Evolutionary conservation across 495 filamentous ascomycete genomes (phyloP), one percentile per base, ranked within the genome.

Genomic region (Penicillium arizonense): DNA sequence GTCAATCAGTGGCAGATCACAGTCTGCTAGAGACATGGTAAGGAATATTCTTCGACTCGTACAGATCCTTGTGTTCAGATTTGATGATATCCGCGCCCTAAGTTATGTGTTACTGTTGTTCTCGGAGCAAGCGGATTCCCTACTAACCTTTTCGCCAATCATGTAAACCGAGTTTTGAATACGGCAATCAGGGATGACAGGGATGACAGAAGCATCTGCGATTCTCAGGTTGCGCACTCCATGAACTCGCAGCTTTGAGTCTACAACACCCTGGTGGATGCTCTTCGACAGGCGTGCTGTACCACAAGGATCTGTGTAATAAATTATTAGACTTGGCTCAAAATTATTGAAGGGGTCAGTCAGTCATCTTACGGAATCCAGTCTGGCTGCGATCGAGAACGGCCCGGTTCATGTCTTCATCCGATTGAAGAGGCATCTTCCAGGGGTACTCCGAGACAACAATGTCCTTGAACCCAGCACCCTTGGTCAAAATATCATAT

Each of bases 331-430:
- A 3, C 2, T 30, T 43, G 11, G 20, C 26, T 37, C 9, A 5
- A 12, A 28, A 35, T 6, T n/a, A 21, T 6, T 5, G 4, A 38
- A 16, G 30, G 28, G 30, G 26, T 26, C 6, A 16, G n/a, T n/a
- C n/a, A n/a, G n/a, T n/a, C n/a, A n/a, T 11, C 67, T 50, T 45
- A 70, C 82, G 81, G 69, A 81, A 84, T 10, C 75, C 81, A 43
- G 82, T 85, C 66, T 84, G 80, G 36, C 67, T 74, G 16, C 81
- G 70, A 56, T 84, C 81, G 50, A 85, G 61, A 43, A 85, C 77
- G 39, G 74, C 60, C 51, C 72, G 44, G 13, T 80, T 75, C 82
- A 86, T 84, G 5, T 72, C 77, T 47, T 77, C 77, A 47, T 85
- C 80, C 3, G 71, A 75, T 8, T 74, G 51, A 3, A 76, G 68